Conservation (phyloP, 441 rosid species). For the Lepidium campestre region DNA sequence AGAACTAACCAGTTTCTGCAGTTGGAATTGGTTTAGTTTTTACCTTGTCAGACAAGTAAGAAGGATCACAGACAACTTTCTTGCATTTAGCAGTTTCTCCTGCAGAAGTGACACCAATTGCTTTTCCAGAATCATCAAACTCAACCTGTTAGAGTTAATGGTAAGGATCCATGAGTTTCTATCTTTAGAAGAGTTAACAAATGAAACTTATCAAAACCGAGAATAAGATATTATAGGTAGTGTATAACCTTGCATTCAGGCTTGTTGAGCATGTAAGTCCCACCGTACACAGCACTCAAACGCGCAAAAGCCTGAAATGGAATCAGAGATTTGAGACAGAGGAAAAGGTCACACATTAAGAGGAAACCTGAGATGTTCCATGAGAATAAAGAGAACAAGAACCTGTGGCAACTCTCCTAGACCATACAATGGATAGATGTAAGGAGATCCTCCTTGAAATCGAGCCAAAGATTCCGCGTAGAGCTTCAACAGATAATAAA, state of each 20-base stretch:
- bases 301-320: constrained; percentile 61
- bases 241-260: constrained; percentile 60
- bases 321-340: constrained; percentile 7
- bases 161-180: not conserved
- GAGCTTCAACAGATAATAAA: constrained; percentile 38
- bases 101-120: constrained; percentile 55
- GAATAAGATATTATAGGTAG: not conserved
- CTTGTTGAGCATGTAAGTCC: constrained; percentile 81
- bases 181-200: not conserved
- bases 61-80: constrained; percentile 71
- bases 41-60: constrained; percentile 65
- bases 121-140: constrained; percentile 55
- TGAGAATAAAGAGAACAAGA: not conserved
- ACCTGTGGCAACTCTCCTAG: constrained; percentile 79
- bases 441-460: constrained; percentile 73
- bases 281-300: constrained; percentile 71
- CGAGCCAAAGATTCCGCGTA: constrained; percentile 73
- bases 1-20: not conserved
- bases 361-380: not conserved
- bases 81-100: constrained; percentile 76
- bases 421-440: constrained; percentile 66
- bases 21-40: not conserved
- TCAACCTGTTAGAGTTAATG: constrained; percentile 40
- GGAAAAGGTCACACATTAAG: not conserved
- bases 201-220: not conserved